A percentile compares a stretch with the other conserved stretches of the same genome.
Evolutionary conservation across 208 protist species (phyloP).

Genomic region (Trypanosoma melophagium): DNA sequence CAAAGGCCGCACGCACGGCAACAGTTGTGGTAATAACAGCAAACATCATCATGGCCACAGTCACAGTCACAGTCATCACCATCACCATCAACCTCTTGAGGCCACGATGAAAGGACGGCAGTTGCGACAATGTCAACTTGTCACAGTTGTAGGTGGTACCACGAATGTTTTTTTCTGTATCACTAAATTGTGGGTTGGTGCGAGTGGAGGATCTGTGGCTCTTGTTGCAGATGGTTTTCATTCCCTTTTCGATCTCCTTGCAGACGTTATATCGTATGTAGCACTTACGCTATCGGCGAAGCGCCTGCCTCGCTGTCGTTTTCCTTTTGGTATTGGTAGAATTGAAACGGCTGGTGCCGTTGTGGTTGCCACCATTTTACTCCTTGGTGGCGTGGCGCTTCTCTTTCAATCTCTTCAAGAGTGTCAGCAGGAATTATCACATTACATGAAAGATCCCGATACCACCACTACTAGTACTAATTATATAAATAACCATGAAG

Average conservation of each 20-base stretch:
- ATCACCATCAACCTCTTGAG: slow-evolving; percentile 59
- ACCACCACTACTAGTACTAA: background rate
- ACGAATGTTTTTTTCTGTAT: slow-evolving; percentile 82
- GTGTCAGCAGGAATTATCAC: slow-evolving; percentile 34
- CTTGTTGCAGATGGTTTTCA: slow-evolving; percentile 88
- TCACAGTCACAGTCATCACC: slow-evolving; percentile 26
- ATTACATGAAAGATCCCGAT: background rate
- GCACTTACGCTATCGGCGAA: slow-evolving; percentile 63
- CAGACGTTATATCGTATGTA: slow-evolving; percentile 78
- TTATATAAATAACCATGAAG: background rate
- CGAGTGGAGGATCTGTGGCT: slow-evolving; percentile 76
- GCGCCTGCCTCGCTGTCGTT: slow-evolving; percentile 73
- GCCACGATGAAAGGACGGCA: slow-evolving; percentile 45
- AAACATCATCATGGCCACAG: slow-evolving; percentile 33
- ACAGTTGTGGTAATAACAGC: background rate
- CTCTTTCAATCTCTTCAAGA: slow-evolving; percentile 62
- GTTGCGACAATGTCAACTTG: slow-evolving; percentile 69
- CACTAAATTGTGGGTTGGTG: slow-evolving; percentile 72
- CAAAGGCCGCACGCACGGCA: slow-evolving; percentile 21
- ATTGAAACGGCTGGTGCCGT: slow-evolving; percentile 83
- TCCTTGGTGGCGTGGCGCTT: slow-evolving; percentile 76
- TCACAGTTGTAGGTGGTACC: slow-evolving; percentile 56
- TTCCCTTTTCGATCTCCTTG: slow-evolving; percentile 76
- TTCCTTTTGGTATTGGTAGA: slow-evolving; percentile 82
- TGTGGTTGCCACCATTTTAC: slow-evolving; percentile 70